Conservation (phyloP, 306 rosid genomes). For the Quercus suber region DNA sequence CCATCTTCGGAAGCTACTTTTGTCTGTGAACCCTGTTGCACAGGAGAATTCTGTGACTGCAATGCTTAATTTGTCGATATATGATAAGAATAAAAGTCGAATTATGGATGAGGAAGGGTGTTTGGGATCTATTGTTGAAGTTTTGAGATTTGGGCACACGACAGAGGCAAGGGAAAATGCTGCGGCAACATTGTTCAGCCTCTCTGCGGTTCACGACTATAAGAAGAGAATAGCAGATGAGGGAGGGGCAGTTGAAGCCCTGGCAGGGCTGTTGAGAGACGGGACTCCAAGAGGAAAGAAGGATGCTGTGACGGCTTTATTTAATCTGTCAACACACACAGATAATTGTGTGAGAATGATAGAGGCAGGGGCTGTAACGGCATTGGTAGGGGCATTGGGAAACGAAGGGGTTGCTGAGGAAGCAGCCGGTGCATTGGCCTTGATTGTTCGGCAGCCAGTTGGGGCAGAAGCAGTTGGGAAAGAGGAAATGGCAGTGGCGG, state of each 20-base stretch:
- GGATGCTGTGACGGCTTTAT: slow-evolving; percentile 92
- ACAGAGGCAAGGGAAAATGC: slow-evolving; percentile 95
- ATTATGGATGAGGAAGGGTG: slow-evolving; percentile 83
- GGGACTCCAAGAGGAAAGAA: slow-evolving; percentile 91
- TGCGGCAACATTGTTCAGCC: slow-evolving; percentile 94
- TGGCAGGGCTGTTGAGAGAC: slow-evolving; percentile 62
- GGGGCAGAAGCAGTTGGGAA: slow-evolving; percentile 74
- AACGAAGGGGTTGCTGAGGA: slow-evolving; percentile 87
- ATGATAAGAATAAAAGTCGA: slow-evolving; percentile 76
- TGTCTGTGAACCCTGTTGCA: slow-evolving; percentile 61
- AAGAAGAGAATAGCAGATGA: slow-evolving; percentile 85
- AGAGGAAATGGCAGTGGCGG: slow-evolving; percentile 71
- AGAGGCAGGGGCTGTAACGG: slow-evolving; percentile 71
- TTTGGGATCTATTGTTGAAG: slow-evolving; percentile 66
- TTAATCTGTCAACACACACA: slow-evolving; percentile 80
- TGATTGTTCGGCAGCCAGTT: slow-evolving; percentile 70
- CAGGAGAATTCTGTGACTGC: slow-evolving; percentile 97
- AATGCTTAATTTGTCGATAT: slow-evolving; percentile 84
- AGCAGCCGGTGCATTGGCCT: slow-evolving; percentile 85
- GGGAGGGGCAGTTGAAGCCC: slow-evolving; percentile 70
- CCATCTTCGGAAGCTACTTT: slow-evolving; percentile 58
- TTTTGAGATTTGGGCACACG: slow-evolving; percentile 75
- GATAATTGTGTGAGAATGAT: slow-evolving; percentile 76
- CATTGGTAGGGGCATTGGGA: slow-evolving; percentile 71
- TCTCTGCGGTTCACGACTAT: slow-evolving; percentile 83